phyloP scores from a whole-genome alignment of 306 rosid species.

The Begonia masoniana region DNA sequence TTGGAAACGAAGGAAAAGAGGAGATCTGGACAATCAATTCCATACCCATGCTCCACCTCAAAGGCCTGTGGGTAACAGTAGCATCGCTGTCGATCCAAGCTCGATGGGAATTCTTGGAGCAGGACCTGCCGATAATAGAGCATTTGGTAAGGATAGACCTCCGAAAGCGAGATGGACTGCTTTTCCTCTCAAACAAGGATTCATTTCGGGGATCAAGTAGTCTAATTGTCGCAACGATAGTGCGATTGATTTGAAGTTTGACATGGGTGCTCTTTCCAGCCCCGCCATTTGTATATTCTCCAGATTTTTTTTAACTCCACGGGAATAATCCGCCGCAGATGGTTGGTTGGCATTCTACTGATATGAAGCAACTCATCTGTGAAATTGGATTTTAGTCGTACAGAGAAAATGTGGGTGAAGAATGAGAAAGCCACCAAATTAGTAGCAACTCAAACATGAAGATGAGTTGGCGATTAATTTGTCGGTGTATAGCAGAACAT shows the following conservation, averaged over 20 bases:
- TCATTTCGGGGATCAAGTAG: slow-evolving; percentile 30
- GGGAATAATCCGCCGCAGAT: slow-evolving; percentile 37
- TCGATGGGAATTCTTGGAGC: slow-evolving; percentile 95
- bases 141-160: slow-evolving; percentile 16
- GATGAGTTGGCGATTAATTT: no score
- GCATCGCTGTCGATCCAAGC: slow-evolving; percentile 48
- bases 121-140: slow-evolving; percentile 67
- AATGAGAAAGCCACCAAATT: neutral
- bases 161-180: slow-evolving; percentile 50
- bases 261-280: neutral
- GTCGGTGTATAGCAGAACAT: no score
- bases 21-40: slow-evolving; percentile 45
- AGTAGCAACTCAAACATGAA: slow-evolving; percentile 1
- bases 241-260: slow-evolving; percentile 23
- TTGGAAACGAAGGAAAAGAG: slow-evolving; percentile 85
- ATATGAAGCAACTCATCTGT: slow-evolving; percentile 17
- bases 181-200: slow-evolving; percentile 56
- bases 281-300: slow-evolving; percentile 49
- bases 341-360: slow-evolving; percentile 4
- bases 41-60: slow-evolving; percentile 6
- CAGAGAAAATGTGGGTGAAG: neutral
- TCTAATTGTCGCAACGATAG: slow-evolving; percentile 8
- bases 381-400: neutral
- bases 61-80: slow-evolving; percentile 40
- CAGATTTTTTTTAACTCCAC: slow-evolving; percentile 49